A percentile compares a stretch with the other conserved stretches of the same genome.
Conservation (phyloP, 2,329 filamentous ascomycete species). For the Penicillium brevicompactum region DNA sequence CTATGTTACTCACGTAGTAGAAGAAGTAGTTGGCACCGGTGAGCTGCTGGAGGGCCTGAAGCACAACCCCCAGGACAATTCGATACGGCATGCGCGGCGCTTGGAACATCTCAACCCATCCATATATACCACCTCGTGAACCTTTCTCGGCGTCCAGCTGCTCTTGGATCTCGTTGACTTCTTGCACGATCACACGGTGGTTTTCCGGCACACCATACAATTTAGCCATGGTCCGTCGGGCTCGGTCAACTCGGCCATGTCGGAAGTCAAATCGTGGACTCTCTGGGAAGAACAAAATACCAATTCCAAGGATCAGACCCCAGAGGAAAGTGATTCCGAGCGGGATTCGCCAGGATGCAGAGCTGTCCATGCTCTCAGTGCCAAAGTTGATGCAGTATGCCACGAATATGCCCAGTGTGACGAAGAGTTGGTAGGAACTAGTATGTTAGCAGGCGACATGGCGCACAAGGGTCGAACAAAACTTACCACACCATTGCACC, state of each 20-base stretch:
- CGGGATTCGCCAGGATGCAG: slow-evolving; percentile 50
- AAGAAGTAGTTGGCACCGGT: slow-evolving; percentile 52
- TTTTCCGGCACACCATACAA: slow-evolving; percentile 58
- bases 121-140: slow-evolving; percentile 27
- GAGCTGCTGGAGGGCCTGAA: slow-evolving; percentile 49
- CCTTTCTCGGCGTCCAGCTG: slow-evolving; percentile 57
- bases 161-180: slow-evolving; percentile 58
- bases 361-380: slow-evolving; percentile 41
- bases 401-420: slow-evolving; percentile 50
- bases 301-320: slow-evolving; percentile 55
- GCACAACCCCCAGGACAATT: slow-evolving; percentile 41
- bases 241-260: slow-evolving; percentile 53
- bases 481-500: slow-evolving; percentile 45
- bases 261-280: slow-evolving; percentile 61
- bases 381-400: slow-evolving; percentile 52
- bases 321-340: slow-evolving; percentile 62
- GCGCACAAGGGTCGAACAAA: background rate
- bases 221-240: slow-evolving; percentile 55
- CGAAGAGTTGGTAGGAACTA: slow-evolving; percentile 52
- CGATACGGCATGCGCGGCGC: slow-evolving; percentile 50
- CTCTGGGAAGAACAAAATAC: slow-evolving; percentile 59
- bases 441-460: background rate
- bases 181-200: slow-evolving; percentile 56
- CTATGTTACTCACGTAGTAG: slow-evolving; percentile 56
- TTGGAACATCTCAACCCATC: slow-evolving; percentile 47